These are phyloP conservation scores for Ceriops zippeliana DNA, from an alignment of 345 rosid genomes.

Conservation along the genomic window DNA sequence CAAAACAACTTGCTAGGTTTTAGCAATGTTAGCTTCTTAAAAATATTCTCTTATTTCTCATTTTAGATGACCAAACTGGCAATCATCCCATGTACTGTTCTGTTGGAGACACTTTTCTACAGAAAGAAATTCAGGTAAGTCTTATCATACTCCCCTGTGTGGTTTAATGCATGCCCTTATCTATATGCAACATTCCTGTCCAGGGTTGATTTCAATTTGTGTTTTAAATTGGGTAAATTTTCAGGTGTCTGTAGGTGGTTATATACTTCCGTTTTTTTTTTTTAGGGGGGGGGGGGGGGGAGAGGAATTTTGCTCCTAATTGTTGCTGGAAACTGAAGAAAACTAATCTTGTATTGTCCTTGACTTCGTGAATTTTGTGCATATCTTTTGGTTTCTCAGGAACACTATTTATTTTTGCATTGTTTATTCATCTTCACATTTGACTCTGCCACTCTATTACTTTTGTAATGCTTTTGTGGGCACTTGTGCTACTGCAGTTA, in stretches of 20 bases:
- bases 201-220: neutral
- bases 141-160: conserved; percentile 10
- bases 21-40: conserved; percentile 18
- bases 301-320: too few species aligned
- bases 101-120: conserved; percentile 97
- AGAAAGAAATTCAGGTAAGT: conserved; percentile 90
- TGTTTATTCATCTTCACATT: neutral
- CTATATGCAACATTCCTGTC: too few species aligned
- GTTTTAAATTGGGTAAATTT: neutral
- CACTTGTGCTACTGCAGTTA: neutral
- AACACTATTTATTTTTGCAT: neutral
- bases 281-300: too few species aligned
- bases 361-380: too few species aligned
- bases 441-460: neutral
- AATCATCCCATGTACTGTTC: conserved; percentile 96
- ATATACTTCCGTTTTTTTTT: neutral
- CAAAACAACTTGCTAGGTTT: neutral
- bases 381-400: neutral
- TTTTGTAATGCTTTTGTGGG: neutral
- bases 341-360: too few species aligned
- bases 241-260: neutral
- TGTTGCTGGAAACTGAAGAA: neutral
- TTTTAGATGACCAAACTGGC: conserved; percentile 98
- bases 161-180: neutral
- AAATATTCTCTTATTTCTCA: conserved; percentile 5